Evolutionary conservation across 495 filamentous ascomycete genomes (phyloP).

Genomic region (Lasiosphaeria ovina): DNA sequence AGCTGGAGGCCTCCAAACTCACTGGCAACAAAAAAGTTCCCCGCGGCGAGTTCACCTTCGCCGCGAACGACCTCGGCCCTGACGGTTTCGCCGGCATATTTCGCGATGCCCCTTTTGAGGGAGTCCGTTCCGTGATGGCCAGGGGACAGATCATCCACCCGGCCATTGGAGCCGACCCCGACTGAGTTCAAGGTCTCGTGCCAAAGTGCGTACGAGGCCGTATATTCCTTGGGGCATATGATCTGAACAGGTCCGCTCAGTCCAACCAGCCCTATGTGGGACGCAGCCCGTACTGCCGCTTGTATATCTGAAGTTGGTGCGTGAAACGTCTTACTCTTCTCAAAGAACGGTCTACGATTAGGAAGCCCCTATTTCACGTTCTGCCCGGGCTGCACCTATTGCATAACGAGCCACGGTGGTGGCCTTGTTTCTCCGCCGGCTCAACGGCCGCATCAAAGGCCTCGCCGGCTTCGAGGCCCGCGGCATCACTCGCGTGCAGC

Average conservation of each 20-base stretch:
- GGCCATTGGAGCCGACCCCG: too few relatives aligned
- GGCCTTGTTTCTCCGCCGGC: constrained; percentile 8
- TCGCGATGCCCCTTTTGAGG: too few relatives aligned
- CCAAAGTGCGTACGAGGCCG: neutral
- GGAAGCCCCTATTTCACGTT: neutral
- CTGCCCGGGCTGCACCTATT: neutral
- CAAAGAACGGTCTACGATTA: neutral
- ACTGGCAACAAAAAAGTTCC: constrained; percentile 90
- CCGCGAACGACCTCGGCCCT: constrained; percentile 70
- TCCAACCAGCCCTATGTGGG: constrained; percentile 1
- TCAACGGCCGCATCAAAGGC: constrained; percentile 31
- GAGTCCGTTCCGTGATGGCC: neutral
- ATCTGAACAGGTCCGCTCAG: neutral
- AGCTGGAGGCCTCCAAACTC: constrained; percentile 79
- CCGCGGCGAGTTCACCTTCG: constrained; percentile 77
- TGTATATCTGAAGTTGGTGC: neutral
- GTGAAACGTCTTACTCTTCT: neutral
- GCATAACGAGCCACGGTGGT: neutral
- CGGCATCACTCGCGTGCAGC: constrained; percentile 66
- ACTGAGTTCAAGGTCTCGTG: neutral
- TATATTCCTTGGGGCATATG: neutral
- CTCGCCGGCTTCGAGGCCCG: constrained; percentile 60
- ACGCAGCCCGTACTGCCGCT: neutral
- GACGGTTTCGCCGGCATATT: constrained; percentile 48
- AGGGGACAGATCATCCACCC: too few relatives aligned